These are phyloP conservation scores for Naegleria fowleri DNA, from an alignment of 208 protist species.

Conservation along the genomic window DNA sequence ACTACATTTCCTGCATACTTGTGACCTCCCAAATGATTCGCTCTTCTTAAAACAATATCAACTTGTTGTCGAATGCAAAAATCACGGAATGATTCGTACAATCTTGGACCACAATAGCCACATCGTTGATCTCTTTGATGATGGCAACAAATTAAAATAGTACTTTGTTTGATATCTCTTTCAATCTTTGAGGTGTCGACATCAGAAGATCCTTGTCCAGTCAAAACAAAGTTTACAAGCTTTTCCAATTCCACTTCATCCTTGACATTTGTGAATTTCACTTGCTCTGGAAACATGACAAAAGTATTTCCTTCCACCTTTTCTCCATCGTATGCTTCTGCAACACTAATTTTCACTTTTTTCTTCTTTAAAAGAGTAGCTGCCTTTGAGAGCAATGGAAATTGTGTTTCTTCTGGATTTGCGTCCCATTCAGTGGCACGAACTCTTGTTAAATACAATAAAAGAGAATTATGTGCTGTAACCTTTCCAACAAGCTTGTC, in stretches of 20 bases:
- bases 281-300: not conserved
- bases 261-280: not conserved
- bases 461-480: not conserved
- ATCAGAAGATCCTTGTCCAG: not conserved
- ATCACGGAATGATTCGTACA: not conserved
- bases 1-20: constrained; percentile 3
- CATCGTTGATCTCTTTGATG: not conserved
- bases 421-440: not conserved
- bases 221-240: not conserved
- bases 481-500: not conserved
- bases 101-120: constrained; percentile 7
- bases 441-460: not conserved
- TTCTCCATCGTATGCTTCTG: constrained; percentile 7
- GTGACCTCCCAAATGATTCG: not conserved
- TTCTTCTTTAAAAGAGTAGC: not conserved
- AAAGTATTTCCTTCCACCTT: not conserved
- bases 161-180: not conserved
- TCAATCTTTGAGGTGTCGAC: not conserved
- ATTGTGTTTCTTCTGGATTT: not conserved
- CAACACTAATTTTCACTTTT: not conserved
- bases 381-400: not conserved
- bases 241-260: not conserved
- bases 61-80: not conserved
- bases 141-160: constrained; percentile 13
- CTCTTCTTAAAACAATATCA: not conserved